A percentile compares a stretch with the other conserved stretches of the same genome.
These are phyloP conservation scores for Coemansia sp. DNA, from an alignment of 192 early-diverging fungal genomes.

Conservation along the genomic window DNA sequence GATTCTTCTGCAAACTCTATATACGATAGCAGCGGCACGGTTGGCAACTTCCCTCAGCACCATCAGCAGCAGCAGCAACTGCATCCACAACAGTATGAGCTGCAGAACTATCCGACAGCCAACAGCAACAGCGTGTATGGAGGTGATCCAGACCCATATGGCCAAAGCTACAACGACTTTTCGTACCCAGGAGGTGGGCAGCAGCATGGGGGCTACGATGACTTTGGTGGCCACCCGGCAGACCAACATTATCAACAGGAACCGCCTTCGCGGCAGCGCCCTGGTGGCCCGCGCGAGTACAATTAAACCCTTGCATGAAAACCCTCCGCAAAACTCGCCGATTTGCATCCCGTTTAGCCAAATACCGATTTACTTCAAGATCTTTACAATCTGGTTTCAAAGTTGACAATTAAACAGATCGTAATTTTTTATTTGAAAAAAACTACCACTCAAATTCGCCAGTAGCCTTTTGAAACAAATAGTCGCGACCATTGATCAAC, in stretches of 20 bases:
- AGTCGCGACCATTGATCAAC: constrained; percentile 92
- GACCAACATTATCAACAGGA: constrained; percentile 34
- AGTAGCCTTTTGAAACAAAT: constrained; percentile 90
- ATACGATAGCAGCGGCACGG: constrained; percentile 43
- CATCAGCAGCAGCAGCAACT: constrained; percentile 16
- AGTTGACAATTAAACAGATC: background rate
- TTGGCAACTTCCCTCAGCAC: constrained; percentile 22
- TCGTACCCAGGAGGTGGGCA: constrained; percentile 2
- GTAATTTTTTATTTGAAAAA: background rate
- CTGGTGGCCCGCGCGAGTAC: constrained; percentile 55
- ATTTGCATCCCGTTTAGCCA: too few relatives aligned
- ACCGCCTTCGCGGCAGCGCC: constrained; percentile 47
- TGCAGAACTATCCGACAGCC: constrained; percentile 44
- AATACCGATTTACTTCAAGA: too few relatives aligned
- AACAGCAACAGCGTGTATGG: constrained; percentile 19
- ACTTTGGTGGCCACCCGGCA: constrained; percentile 17
- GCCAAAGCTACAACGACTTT: constrained; percentile 20
- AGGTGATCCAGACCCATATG: constrained; percentile 20
- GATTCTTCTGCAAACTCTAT: constrained; percentile 28
- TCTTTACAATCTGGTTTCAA: too few relatives aligned
- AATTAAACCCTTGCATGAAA: constrained; percentile 11
- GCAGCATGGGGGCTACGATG: constrained; percentile 24
- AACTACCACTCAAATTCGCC: constrained; percentile 97
- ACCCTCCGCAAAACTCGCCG: background rate
- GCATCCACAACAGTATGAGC: constrained; percentile 42